phyloP scores from a whole-genome alignment of 208 protist species.

The Ichthyophonus hoferi region DNA sequence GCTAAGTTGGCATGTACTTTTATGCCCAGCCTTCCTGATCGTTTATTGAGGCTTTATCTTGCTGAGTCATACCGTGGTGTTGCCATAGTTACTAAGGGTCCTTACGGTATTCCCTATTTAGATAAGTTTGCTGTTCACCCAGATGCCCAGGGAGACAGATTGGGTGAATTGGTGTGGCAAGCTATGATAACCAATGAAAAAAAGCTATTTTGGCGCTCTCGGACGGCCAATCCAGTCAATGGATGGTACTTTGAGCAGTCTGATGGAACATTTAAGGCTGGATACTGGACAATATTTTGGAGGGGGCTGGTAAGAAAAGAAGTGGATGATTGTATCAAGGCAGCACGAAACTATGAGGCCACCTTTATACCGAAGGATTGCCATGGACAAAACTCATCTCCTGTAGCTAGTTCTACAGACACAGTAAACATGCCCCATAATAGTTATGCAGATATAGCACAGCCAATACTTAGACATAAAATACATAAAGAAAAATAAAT shows the following conservation, averaged over 20 bases:
- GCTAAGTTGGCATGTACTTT: neutral
- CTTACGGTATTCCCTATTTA: constrained; percentile 13
- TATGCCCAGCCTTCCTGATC: neutral
- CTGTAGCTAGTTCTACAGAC: too few relatives aligned
- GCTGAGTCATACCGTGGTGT: neutral
- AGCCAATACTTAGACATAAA: too few relatives aligned
- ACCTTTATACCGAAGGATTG: neutral
- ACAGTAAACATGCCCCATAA: too few relatives aligned
- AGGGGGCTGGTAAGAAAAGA: neutral
- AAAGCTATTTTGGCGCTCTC: constrained; percentile 10
- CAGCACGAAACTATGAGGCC: neutral
- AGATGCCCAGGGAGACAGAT: neutral
- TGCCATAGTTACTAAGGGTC: neutral
- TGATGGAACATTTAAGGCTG: constrained; percentile 15
- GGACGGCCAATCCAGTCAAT: constrained; percentile 12
- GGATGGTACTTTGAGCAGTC: constrained; percentile 13
- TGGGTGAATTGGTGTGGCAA: constrained; percentile 14
- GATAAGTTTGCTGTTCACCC: constrained; percentile 14
- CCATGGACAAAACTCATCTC: too few relatives aligned
- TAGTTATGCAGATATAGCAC: too few relatives aligned
- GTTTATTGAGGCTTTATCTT: neutral
- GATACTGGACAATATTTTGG: constrained; percentile 23
- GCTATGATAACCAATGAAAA: neutral
- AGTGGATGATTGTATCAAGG: neutral
- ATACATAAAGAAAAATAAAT: too few relatives aligned